A percentile compares a stretch with the other conserved stretches of the same genome.
phyloP scores from a whole-genome alignment of 2,329 filamentous ascomycete species.

The Trichoderma citrinoviride region DNA sequence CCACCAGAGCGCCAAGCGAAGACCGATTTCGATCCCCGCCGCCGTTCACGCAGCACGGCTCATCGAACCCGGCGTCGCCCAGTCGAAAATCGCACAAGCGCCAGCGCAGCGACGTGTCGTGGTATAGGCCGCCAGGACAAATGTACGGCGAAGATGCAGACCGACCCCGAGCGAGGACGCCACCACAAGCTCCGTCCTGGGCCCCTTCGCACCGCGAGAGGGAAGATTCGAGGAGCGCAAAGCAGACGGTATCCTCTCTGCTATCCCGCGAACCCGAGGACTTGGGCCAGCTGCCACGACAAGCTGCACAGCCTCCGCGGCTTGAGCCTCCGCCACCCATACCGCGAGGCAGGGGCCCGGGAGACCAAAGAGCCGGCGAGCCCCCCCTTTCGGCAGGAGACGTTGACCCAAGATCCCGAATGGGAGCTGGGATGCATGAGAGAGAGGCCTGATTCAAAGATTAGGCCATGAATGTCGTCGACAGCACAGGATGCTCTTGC shows the following conservation, averaged over 20 bases:
- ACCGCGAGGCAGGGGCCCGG: conserved; percentile 9
- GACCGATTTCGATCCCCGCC: conserved; percentile 37
- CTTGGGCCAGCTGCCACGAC: background rate
- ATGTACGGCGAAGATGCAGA: conserved; percentile 27
- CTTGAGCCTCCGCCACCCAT: conserved; percentile 16
- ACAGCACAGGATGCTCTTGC: background rate
- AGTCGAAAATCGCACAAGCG: conserved; percentile 35
- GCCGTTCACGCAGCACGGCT: conserved; percentile 31
- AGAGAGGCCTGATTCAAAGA: conserved; percentile 11
- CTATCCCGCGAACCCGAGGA: conserved; percentile 28
- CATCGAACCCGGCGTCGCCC: conserved; percentile 29
- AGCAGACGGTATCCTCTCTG: conserved; percentile 37
- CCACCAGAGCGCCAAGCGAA: conserved; percentile 31
- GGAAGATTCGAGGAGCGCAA: conserved; percentile 32
- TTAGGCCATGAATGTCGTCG: background rate
- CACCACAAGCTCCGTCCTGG: conserved; percentile 23
- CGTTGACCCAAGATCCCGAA: conserved; percentile 16
- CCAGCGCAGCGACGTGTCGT: conserved; percentile 40
- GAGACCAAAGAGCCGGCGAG: conserved; percentile 9
- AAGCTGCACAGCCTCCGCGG: conserved; percentile 12
- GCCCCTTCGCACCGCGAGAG: conserved; percentile 29
- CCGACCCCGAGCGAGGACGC: conserved; percentile 23
- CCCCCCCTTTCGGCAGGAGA: conserved; percentile 2
- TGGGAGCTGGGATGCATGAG: conserved; percentile 6
- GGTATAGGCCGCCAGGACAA: conserved; percentile 32